phyloP scores from a whole-genome alignment of 2,329 filamentous ascomycete species.

The Teratosphaeria epicoccoides region DNA sequence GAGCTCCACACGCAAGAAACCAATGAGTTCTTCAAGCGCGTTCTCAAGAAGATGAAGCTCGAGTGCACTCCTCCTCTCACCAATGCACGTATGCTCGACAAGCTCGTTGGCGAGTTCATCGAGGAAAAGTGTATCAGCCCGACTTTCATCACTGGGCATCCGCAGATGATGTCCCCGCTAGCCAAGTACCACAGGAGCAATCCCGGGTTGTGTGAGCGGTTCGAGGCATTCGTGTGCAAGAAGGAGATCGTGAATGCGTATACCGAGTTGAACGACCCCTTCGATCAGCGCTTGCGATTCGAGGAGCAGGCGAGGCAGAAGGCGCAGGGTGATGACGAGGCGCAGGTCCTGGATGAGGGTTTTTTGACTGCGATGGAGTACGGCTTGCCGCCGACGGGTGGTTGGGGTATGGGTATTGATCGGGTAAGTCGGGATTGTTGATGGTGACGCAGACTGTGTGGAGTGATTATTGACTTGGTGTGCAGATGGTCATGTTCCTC shows the following conservation, averaged over 20 bases:
- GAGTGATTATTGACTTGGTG: constrained; percentile 69
- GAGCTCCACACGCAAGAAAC: constrained; percentile 84
- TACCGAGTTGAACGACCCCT: constrained; percentile 95
- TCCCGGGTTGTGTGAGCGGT: constrained; percentile 84
- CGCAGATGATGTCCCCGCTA: constrained; percentile 76
- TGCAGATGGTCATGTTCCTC: constrained; percentile 81
- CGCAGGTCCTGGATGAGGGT: constrained; percentile 89
- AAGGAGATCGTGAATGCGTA: constrained; percentile 96
- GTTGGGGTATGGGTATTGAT: constrained; percentile 92
- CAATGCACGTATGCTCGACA: constrained; percentile 93
- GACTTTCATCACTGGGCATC: constrained; percentile 81
- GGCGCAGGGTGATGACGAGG: constrained; percentile 93
- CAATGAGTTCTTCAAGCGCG: constrained; percentile 70
- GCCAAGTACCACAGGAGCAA: constrained; percentile 85
- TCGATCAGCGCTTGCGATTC: constrained; percentile 82
- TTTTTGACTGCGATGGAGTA: constrained; percentile 87
- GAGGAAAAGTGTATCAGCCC: constrained; percentile 91
- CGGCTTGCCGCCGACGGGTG: constrained; percentile 83
- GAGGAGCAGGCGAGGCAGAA: constrained; percentile 96
- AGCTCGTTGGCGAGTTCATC: constrained; percentile 81
- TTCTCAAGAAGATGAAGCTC: constrained; percentile 82
- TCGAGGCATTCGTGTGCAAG: constrained; percentile 94
- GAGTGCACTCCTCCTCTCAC: constrained; percentile 85
- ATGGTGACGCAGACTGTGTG: neutral
- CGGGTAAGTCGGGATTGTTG: constrained; percentile 45